phyloP scores from a whole-genome alignment of 1,139 yeast genomes.

The Chernovozyma aurita region DNA sequence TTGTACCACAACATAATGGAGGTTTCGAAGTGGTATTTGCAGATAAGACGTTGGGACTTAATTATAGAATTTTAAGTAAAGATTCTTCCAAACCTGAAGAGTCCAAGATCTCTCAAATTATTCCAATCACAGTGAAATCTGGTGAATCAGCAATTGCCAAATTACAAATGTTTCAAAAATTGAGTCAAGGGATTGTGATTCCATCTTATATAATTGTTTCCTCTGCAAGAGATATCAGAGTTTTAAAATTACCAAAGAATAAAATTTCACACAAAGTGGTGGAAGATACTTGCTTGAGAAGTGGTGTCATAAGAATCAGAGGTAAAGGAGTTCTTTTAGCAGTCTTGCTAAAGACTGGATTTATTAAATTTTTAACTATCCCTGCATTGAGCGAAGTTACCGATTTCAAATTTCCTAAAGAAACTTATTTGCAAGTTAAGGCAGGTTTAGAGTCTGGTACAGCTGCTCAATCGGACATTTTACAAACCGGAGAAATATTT shows the following conservation, averaged over 20 bases:
- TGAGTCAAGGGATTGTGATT: constrained; percentile 58
- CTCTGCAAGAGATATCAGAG: constrained; percentile 60
- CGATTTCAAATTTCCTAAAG: constrained; percentile 34
- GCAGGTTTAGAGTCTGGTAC: constrained; percentile 19
- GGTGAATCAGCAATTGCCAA: constrained; percentile 69
- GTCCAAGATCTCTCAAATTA: constrained; percentile 49
- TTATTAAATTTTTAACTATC: constrained; percentile 32
- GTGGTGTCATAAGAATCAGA: constrained; percentile 29
- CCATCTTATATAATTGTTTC: constrained; percentile 61
- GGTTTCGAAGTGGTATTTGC: constrained; percentile 60
- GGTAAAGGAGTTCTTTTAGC: constrained; percentile 35
- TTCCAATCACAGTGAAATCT: constrained; percentile 52
- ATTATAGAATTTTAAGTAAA: constrained; percentile 23
- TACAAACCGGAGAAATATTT: constrained; percentile 71
- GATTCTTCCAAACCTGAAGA: constrained; percentile 37
- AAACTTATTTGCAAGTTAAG: constrained; percentile 22
- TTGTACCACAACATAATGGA: constrained; percentile 66
- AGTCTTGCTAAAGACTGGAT: constrained; percentile 34
- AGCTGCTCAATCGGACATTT: constrained; percentile 31
- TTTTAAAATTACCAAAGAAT: constrained; percentile 56
- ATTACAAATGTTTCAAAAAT: constrained; percentile 51
- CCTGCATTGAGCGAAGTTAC: constrained; percentile 38
- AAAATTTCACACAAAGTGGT: constrained; percentile 63
- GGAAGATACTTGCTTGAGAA: constrained; percentile 56
- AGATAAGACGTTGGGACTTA: constrained; percentile 42